Conservation (phyloP, 1,284 basidiomycete species). For the Moesziomyces antarcticus region DNA sequence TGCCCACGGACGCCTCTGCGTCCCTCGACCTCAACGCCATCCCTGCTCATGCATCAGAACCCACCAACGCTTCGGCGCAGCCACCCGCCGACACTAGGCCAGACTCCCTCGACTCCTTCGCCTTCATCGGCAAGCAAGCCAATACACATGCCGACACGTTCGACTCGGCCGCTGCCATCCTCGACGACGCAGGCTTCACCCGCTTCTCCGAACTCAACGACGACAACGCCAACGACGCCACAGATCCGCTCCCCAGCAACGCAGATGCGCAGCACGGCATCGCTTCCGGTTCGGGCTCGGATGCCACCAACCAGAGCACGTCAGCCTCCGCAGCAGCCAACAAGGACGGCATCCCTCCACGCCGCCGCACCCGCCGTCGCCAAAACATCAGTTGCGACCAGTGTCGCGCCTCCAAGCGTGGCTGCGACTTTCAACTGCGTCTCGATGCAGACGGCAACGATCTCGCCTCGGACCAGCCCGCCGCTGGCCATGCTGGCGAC, state of each 20-base stretch:
- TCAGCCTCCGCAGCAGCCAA: constrained; percentile 14
- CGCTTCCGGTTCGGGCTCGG: background rate
- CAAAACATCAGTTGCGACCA: constrained; percentile 56
- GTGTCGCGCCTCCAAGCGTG: constrained; percentile 50
- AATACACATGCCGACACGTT: constrained; percentile 9
- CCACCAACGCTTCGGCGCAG: constrained; percentile 10
- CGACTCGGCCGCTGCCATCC: constrained; percentile 36
- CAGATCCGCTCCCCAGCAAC: no score
- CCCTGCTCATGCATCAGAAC: constrained; percentile 3
- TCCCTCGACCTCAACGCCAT: constrained; percentile 27
- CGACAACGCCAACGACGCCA: constrained; percentile 7
- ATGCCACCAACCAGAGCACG: background rate
- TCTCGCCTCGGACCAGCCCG: constrained; percentile 2
- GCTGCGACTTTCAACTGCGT: constrained; percentile 49
- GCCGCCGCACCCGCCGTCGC: constrained; percentile 39
- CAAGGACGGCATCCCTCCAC: constrained; percentile 36
- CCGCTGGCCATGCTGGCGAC: constrained; percentile 19
- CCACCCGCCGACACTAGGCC: constrained; percentile 12
- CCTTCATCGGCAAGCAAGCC: background rate
- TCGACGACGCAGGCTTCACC: constrained; percentile 33
- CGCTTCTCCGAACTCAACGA: constrained; percentile 33
- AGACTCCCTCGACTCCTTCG: constrained; percentile 18
- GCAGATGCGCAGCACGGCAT: background rate
- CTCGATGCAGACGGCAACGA: constrained; percentile 50
- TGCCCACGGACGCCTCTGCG: constrained; percentile 16